Evolutionary conservation across 192 early-diverging fungal genomes (phyloP).

Genomic region (Chytriomyces sp.): DNA sequence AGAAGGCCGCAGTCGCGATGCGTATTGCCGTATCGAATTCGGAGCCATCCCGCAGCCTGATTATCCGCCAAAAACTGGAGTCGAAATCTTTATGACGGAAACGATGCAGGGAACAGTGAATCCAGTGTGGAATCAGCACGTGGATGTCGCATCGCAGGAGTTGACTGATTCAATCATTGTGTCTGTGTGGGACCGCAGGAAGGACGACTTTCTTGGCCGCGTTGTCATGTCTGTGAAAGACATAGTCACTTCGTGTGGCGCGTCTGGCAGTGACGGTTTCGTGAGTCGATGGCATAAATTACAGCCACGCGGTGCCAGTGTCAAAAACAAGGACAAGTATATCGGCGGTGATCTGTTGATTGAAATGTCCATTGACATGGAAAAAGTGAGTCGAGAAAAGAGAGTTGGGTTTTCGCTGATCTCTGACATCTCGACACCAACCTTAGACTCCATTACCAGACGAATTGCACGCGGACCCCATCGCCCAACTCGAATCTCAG

Average conservation of each 20-base stretch:
- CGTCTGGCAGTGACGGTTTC: constrained; percentile 38
- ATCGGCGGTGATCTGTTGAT: constrained; percentile 60
- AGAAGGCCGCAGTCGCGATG: constrained; percentile 53
- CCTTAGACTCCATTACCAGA: not conserved
- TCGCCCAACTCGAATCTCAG: constrained; percentile 11
- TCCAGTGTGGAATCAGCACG: constrained; percentile 59
- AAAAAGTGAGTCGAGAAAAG: constrained; percentile 3
- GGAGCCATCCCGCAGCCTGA: constrained; percentile 42
- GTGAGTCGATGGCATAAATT: constrained; percentile 44
- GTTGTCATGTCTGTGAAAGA: constrained; percentile 46
- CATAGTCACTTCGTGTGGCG: constrained; percentile 37
- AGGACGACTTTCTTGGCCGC: constrained; percentile 57
- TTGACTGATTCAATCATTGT: constrained; percentile 49
- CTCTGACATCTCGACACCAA: not conserved
- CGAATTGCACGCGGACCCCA: constrained; percentile 13
- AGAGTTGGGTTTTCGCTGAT: not conserved
- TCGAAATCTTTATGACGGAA: constrained; percentile 54
- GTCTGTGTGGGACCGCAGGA: constrained; percentile 50
- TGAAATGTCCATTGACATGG: constrained; percentile 45
- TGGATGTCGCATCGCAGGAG: constrained; percentile 38
- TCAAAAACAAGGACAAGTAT: constrained; percentile 56
- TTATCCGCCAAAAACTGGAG: constrained; percentile 14
- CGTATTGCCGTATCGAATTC: constrained; percentile 59
- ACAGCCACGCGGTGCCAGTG: constrained; percentile 41
- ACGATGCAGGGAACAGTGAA: constrained; percentile 34